These are phyloP conservation scores for Echium plantagineum DNA, from an alignment of 257 asterid genomes.

Conservation along the genomic window DNA sequence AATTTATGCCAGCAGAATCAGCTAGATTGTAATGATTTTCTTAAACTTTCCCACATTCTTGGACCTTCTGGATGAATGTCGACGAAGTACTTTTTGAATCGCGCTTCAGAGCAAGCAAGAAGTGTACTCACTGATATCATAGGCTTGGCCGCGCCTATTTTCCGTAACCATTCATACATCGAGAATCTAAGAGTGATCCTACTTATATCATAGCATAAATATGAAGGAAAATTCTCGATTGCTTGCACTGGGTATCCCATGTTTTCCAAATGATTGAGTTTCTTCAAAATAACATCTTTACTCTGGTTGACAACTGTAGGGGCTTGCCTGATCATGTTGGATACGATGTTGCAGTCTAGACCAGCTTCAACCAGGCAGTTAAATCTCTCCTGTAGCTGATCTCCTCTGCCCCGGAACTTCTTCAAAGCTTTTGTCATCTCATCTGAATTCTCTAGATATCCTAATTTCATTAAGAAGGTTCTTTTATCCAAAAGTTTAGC, in stretches of 20 bases:
- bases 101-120: conserved; percentile 58
- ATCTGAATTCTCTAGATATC: conserved; percentile 70
- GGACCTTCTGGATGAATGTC: conserved; percentile 74
- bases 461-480: conserved; percentile 50
- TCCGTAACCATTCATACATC: conserved; percentile 73
- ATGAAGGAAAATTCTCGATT: conserved; percentile 55
- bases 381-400: conserved; percentile 85
- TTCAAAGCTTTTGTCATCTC: conserved; percentile 76
- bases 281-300: conserved; percentile 50
- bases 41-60: conserved; percentile 51
- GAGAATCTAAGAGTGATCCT: conserved; percentile 57
- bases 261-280: conserved; percentile 42
- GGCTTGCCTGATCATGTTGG: conserved; percentile 59
- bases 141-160: conserved; percentile 61
- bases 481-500: conserved; percentile 40
- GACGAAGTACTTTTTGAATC: conserved; percentile 62
- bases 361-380: conserved; percentile 71
- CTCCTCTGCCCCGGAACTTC: conserved; percentile 82
- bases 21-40: conserved; percentile 19
- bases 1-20: conserved; percentile 5
- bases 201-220: conserved; percentile 57
- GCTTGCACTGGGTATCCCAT: conserved; percentile 69
- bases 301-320: conserved; percentile 64
- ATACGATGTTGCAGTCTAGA: conserved; percentile 49
- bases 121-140: conserved; percentile 57